A percentile compares a stretch with the other conserved stretches of the same genome.
Evolutionary conservation across 2,329 filamentous ascomycete species (phyloP).

Genomic region (Botryotinia globosa): DNA sequence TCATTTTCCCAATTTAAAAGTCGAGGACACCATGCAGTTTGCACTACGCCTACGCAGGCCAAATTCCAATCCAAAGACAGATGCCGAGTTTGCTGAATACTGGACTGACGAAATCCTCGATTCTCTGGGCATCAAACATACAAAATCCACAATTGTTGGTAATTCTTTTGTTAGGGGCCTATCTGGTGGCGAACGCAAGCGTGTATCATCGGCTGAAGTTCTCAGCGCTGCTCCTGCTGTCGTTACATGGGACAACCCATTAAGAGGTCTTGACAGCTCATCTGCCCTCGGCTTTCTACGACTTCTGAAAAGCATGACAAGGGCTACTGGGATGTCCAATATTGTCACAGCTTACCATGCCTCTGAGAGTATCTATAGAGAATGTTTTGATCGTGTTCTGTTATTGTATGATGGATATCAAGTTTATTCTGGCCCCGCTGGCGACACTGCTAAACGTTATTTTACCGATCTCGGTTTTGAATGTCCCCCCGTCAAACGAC

Average conservation of each 20-base stretch:
- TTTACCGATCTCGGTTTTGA: background rate
- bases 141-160: constrained; percentile 52
- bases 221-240: constrained; percentile 42
- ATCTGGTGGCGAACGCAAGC: constrained; percentile 58
- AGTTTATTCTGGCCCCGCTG: background rate
- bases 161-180: constrained; percentile 62
- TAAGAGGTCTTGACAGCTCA: constrained; percentile 62
- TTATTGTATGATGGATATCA: background rate
- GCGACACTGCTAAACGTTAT: background rate
- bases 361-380: background rate
- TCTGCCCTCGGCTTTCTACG: constrained; percentile 64
- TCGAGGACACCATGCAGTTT: constrained; percentile 52
- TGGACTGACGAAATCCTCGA: constrained; percentile 33
- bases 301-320: constrained; percentile 59
- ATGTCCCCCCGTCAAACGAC: background rate
- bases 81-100: constrained; percentile 46
- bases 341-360: background rate
- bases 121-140: constrained; percentile 52
- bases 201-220: constrained; percentile 56
- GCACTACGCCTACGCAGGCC: constrained; percentile 57
- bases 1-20: constrained; percentile 51
- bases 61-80: constrained; percentile 44
- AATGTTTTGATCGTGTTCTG: background rate
- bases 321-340: background rate
- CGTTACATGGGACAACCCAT: constrained; percentile 66